Percentiles rank a stretch among this genome's conserved stretches.
These are phyloP conservation scores for Apiotrichum veenhuisii DNA, from an alignment of 1,284 basidiomycete genomes.

Conservation along the genomic window DNA sequence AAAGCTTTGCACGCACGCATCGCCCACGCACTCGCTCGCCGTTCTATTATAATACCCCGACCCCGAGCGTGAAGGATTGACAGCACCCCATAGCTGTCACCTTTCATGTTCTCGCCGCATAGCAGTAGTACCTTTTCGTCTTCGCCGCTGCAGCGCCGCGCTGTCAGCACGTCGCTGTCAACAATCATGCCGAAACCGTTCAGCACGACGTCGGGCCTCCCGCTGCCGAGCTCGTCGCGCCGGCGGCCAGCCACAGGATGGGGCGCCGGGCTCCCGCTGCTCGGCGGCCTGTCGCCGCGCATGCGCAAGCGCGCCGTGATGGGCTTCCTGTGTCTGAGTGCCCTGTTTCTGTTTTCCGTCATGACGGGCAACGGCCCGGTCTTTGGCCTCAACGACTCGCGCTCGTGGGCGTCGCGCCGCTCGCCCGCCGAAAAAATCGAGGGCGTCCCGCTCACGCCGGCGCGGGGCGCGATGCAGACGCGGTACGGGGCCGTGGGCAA, in stretches of 20 bases:
- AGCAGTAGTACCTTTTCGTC: neutral
- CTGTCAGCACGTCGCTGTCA: neutral
- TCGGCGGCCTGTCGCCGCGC: neutral
- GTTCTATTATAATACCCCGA: neutral
- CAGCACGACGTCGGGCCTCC: neutral
- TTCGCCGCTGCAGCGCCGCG: neutral
- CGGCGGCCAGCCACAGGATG: neutral
- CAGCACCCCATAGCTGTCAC: conserved; percentile 2
- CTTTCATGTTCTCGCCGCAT: neutral
- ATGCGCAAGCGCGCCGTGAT: neutral
- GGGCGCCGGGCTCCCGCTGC: too few species aligned
- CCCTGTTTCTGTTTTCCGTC: neutral
- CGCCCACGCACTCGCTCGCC: neutral
- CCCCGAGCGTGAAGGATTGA: neutral
- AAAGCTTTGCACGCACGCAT: too few species aligned
- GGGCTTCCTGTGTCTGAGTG: neutral
- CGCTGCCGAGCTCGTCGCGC: neutral
- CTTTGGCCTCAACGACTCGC: neutral
- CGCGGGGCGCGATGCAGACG: neutral
- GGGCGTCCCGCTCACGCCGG: too few species aligned
- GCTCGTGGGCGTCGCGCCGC: neutral
- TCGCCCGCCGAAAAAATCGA: neutral
- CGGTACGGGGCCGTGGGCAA: neutral
- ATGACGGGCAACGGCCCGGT: neutral
- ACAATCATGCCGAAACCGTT: conserved; percentile 2